Conservation (phyloP, 768 basidiomycete species). For the Sutorius australiensis region DNA sequence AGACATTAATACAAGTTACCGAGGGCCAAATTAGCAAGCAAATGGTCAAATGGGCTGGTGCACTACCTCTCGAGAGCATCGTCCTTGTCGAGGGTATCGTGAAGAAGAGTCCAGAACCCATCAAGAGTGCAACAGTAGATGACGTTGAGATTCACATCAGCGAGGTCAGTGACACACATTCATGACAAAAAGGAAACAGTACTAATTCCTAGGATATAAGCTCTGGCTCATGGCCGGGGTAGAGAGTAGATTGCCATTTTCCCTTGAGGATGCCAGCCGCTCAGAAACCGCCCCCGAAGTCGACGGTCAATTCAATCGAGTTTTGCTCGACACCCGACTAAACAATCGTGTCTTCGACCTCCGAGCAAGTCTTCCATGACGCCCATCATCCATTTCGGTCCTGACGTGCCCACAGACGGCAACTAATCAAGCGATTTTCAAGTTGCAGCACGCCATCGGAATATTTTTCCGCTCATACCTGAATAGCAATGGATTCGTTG, state of each 20-base stretch:
- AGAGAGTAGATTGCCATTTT: constrained; percentile 81
- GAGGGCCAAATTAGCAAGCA: constrained; percentile 86
- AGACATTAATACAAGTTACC: constrained; percentile 72
- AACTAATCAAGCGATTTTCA: constrained; percentile 96
- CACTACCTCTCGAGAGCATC: constrained; percentile 81
- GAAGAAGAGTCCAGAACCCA: constrained; percentile 71
- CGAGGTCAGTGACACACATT: constrained; percentile 49
- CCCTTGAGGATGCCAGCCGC: constrained; percentile 87
- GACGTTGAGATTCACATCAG: constrained; percentile 84
- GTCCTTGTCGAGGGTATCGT: constrained; percentile 86
- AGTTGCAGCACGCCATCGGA: constrained; percentile 83
- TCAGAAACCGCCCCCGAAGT: constrained; percentile 69
- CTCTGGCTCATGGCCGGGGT: constrained; percentile 78
- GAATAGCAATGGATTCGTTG: constrained; percentile 70
- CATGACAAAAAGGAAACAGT: not conserved
- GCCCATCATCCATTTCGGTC: not conserved
- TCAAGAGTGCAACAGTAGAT: constrained; percentile 86
- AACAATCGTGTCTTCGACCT: constrained; percentile 94
- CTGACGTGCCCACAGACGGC: constrained; percentile 56
- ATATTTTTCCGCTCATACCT: constrained; percentile 85
- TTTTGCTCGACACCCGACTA: constrained; percentile 89
- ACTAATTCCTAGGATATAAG: constrained; percentile 38
- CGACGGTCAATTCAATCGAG: constrained; percentile 66
- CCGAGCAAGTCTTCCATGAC: constrained; percentile 50
- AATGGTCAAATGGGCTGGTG: constrained; percentile 91